phyloP scores from a whole-genome alignment of 306 rosid genomes.

The Rosa multiflora region DNA sequence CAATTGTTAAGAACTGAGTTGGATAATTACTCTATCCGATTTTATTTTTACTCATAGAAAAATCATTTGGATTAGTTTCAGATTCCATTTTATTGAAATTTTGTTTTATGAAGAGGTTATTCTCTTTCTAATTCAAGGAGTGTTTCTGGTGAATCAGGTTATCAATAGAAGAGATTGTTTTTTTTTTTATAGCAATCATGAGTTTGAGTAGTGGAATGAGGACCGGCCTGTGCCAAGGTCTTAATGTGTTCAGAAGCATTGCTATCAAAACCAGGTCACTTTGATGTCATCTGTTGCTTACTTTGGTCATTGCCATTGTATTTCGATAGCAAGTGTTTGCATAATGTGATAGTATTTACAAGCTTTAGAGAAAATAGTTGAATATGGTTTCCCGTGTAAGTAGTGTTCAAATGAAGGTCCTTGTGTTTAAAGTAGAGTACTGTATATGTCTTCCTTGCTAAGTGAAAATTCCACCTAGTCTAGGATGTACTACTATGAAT shows the following conservation, averaged over 20 bases:
- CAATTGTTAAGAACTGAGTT: too few species aligned
- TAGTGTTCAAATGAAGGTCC: too few species aligned
- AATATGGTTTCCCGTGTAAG: too few species aligned
- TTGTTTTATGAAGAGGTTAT: neutral
- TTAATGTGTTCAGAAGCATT: slow-evolving; percentile 23
- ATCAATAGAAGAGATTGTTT: neutral
- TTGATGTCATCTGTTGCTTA: neutral
- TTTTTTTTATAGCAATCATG: neutral
- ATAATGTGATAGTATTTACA: neutral
- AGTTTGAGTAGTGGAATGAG: slow-evolving; percentile 18
- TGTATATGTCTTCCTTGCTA: too few species aligned
- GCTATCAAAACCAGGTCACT: slow-evolving; percentile 24
- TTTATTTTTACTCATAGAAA: too few species aligned
- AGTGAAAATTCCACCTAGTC: neutral
- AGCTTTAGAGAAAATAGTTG: neutral
- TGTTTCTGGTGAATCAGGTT: slow-evolving; percentile 5
- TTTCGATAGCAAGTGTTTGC: neutral
- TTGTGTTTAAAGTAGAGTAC: too few species aligned
- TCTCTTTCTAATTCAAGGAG: neutral
- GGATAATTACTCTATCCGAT: too few species aligned
- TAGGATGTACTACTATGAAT: neutral
- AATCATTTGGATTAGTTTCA: too few species aligned
- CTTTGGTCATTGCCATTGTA: neutral
- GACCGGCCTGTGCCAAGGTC: slow-evolving; percentile 23
- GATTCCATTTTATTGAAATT: neutral